Evolutionary conservation across 2,329 filamentous ascomycete species (phyloP), one percentile per base, ranked within the genome.

Genomic region (Macrophomina tecta): DNA sequence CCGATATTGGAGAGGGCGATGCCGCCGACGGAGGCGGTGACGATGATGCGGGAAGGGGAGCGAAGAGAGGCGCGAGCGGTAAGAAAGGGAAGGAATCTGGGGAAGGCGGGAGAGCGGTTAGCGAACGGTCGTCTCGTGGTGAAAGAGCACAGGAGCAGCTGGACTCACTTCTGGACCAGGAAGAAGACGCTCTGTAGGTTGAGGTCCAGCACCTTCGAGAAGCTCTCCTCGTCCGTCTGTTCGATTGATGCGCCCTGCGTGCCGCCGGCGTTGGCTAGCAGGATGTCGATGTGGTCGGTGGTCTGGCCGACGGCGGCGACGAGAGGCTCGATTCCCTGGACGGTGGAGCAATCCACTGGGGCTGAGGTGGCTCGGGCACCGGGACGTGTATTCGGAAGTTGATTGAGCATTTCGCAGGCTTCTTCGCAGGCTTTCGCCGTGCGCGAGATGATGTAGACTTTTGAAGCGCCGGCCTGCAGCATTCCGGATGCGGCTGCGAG

Each of bases 151-250:
- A 23, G 23, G 23, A 23, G 23, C 23, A 23, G 23, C 38, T 40
- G 38, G 8, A 68, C 75, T 58, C 68, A 79, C 77, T 78, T 69
- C 69, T 76, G 71, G 9, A 74, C 73, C n/a, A 77, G 66, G 63
- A 79, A 79, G 71, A 80, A 80, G 16, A 80, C 74, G 6, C 77
- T 76, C n/a, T 77, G 69, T 11, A 80, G 77, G 51, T 80, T 80
- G 53, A 80, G 64, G 66, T 80, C 77, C 18, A 80, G 68, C 23
- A 80, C 74, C 66, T 79, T 79, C 68, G 76, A 68, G 52, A 70
- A 77, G 30, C 73, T 70, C 72, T 71, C 76, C 67, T 80, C 78
- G 46, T 76, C 75, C 7, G 75, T 75, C 2, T 72, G 70, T 32
- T 80, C 78, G 67, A 80, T 78, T 2, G 76, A 74, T 1, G 75